Evolutionary conservation across 202 grass and related monocot genomes (phyloP), one percentile per base, ranked within the genome.

Genomic region (Setaria viridis): DNA sequence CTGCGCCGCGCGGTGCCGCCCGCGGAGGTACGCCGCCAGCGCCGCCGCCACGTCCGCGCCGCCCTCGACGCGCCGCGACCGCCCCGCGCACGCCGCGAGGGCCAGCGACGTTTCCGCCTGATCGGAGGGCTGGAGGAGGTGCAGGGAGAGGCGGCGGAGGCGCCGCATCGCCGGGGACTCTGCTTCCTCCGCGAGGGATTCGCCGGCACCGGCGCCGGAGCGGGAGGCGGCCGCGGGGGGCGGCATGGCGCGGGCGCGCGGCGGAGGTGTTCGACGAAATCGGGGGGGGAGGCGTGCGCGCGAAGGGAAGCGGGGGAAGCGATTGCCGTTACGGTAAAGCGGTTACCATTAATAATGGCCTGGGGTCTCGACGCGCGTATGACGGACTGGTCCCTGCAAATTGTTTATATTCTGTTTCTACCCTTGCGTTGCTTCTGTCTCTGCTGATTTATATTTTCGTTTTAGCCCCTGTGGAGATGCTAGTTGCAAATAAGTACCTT

Each of bases 1-100:
- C 90, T 99, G 97, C 34, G 86, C 65, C 15, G 41, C 83, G 4
- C 87, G 57, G 76, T 99, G 92, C n/a, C 87, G 63, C 2, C 97
- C 90, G 3, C 85, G 32, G 6, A 94, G 77, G 79, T 82, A 93
- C 69, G 87, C 85, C 20, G 82, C 70, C n/a, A 99, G 89, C 74
- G 79, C 78, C 21, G 83, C 89, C 11, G 88, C 84, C 39, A 84
- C 85, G 78, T 82, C 84, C 42, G 83, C 86, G 13, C 75, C 85
- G 76, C 84, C 67, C 68, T 21, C 47, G 12, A 78, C 65, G 32
- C 62, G 69, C 8, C 77, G 86, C 89, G 34, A 71, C 21, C 41
- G 25, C 53, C 41, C 88, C 79, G 81, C 88, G 87, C 79, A 94
- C 78, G 70, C 81, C 32, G 84, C 80, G 67, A 41, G 66, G 34